phyloP scores from a whole-genome alignment of 768 basidiomycete species.

The Kwoniella heveanensis region DNA sequence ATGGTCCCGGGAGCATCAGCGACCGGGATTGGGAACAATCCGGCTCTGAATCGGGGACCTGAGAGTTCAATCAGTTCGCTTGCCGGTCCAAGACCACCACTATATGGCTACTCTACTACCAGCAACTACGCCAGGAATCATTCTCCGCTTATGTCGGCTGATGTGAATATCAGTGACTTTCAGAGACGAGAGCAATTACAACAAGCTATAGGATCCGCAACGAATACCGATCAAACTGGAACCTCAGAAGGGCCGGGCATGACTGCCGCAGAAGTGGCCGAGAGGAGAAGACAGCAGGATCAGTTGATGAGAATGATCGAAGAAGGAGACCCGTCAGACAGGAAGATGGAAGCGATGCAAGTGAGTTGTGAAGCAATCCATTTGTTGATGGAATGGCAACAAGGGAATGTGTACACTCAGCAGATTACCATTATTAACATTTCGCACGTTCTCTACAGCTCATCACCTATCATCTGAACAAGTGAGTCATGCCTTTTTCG shows the following conservation, averaged over 20 bases:
- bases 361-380: slow-evolving; percentile 27
- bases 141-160: slow-evolving; percentile 1
- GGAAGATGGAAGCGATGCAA: slow-evolving; percentile 39
- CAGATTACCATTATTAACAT: too few relatives aligned
- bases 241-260: slow-evolving; percentile 24
- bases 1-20: not conserved
- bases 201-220: slow-evolving; percentile 23
- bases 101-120: not conserved
- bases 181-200: not conserved
- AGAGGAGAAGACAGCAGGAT: slow-evolving; percentile 23
- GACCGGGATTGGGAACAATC: too few relatives aligned
- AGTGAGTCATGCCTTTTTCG: slow-evolving; percentile 59
- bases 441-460: too few relatives aligned
- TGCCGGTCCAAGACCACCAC: slow-evolving; percentile 14
- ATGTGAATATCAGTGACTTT: not conserved
- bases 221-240: slow-evolving; percentile 7
- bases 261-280: slow-evolving; percentile 29
- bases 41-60: not conserved
- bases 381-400: too few relatives aligned
- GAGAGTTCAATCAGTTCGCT: slow-evolving; percentile 12
- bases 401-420: too few relatives aligned
- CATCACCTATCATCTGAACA: slow-evolving; percentile 83
- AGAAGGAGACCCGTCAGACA: slow-evolving; percentile 21
- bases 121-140: slow-evolving; percentile 15
- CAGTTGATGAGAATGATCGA: slow-evolving; percentile 22